A percentile compares a stretch with the other conserved stretches of the same genome.
These are phyloP conservation scores for Ceratocystis destructans DNA, from an alignment of 2,329 filamentous ascomycete species.

Conservation along the genomic window DNA sequence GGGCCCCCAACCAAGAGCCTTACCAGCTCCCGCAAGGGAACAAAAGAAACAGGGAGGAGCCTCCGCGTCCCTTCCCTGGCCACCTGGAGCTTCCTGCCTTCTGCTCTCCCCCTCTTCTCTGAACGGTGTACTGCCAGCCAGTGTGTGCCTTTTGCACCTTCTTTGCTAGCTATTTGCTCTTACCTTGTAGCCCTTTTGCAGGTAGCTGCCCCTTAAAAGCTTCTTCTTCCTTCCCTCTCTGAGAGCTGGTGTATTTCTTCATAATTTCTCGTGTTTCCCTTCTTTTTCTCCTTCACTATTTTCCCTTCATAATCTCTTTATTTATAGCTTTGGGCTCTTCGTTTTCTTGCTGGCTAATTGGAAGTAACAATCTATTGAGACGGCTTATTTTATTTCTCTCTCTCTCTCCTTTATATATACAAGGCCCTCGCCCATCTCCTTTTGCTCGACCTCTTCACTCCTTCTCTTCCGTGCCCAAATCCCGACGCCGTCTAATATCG, in stretches of 20 bases:
- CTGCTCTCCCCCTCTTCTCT: neutral
- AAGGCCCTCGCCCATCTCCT: neutral
- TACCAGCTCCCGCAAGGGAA: neutral
- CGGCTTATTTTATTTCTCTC: neutral
- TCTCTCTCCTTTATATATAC: neutral
- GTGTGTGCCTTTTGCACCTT: neutral
- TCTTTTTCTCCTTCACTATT: constrained; percentile 13
- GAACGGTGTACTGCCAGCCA: neutral
- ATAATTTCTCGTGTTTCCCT: constrained; percentile 5
- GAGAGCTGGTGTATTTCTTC: neutral
- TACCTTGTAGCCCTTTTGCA: constrained; percentile 17
- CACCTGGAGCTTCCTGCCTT: constrained; percentile 1
- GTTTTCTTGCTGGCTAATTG: neutral
- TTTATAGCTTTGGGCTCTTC: constrained; percentile 11
- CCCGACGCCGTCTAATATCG: constrained; percentile 18
- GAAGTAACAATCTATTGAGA: neutral
- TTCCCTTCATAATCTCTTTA: constrained; percentile 6
- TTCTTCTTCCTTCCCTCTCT: constrained; percentile 15
- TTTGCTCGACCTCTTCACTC: constrained; percentile 5
- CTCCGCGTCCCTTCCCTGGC: constrained; percentile 4
- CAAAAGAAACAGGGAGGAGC: constrained; percentile 4
- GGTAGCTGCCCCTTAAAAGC: constrained; percentile 17
- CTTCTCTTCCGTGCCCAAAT: constrained; percentile 12
- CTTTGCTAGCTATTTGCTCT: neutral
- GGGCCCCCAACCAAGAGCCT: neutral